phyloP scores from a whole-genome alignment of 139 green algal genomes.

The Picochlorum costavermella region DNA sequence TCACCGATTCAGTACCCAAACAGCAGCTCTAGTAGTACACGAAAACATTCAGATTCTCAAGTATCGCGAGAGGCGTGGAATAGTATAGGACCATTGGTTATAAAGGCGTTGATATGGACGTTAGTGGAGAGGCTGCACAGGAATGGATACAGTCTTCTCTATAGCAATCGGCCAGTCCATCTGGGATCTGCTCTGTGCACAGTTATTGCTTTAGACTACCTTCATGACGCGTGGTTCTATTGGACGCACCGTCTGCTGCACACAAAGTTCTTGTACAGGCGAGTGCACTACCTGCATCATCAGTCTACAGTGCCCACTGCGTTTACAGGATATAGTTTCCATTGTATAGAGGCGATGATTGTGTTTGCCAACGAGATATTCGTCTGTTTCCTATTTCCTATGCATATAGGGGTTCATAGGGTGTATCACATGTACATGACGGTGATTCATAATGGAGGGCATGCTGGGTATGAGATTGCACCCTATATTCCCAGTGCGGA shows the following conservation, averaged over 20 bases:
- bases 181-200: constrained; percentile 40
- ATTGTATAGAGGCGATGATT: constrained; percentile 64
- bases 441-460: constrained; percentile 76
- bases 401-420: constrained; percentile 70
- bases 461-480: constrained; percentile 78
- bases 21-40: neutral
- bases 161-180: constrained; percentile 23
- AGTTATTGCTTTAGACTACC: constrained; percentile 55
- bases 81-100: constrained; percentile 52
- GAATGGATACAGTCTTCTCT: constrained; percentile 35
- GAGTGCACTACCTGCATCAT: constrained; percentile 77
- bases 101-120: constrained; percentile 69
- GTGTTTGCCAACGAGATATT: constrained; percentile 86
- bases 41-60: constrained; percentile 26
- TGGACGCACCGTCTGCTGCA: constrained; percentile 81
- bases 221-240: constrained; percentile 90
- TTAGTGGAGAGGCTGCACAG: constrained; percentile 59
- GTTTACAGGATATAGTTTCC: constrained; percentile 82
- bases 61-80: constrained; percentile 44
- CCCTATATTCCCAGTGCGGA: constrained; percentile 71
- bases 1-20: constrained; percentile 24
- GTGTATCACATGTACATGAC: constrained; percentile 80
- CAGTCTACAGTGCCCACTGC: constrained; percentile 62
- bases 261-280: constrained; percentile 63
- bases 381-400: constrained; percentile 67